These are phyloP conservation scores for Eutypa lata DNA, from an alignment of 2,329 filamentous ascomycete genomes.

Conservation along the genomic window DNA sequence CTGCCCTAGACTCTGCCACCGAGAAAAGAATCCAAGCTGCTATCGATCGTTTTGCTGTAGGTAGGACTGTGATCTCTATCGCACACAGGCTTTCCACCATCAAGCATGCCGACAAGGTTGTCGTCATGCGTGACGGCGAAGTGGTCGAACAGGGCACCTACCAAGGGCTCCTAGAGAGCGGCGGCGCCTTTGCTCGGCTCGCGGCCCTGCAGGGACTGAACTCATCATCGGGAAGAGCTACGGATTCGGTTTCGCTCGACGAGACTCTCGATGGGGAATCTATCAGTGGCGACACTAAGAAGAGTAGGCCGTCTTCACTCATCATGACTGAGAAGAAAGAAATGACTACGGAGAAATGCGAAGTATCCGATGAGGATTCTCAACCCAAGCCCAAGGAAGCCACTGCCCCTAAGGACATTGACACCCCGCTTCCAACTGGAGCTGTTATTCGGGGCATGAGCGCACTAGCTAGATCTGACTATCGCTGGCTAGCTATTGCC, in stretches of 20 bases:
- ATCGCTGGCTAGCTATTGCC: slow-evolving; percentile 38
- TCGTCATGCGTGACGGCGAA: slow-evolving; percentile 55
- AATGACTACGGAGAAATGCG: slow-evolving; percentile 1
- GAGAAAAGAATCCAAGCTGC: slow-evolving; percentile 53
- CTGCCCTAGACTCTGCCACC: slow-evolving; percentile 56
- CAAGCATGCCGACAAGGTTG: slow-evolving; percentile 58
- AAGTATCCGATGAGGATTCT: background rate
- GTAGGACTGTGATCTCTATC: slow-evolving; percentile 59
- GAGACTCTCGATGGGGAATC: slow-evolving; percentile 8
- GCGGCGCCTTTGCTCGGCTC: slow-evolving; percentile 42
- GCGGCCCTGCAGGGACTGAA: slow-evolving; percentile 29
- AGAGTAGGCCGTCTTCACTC: background rate
- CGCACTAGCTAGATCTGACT: slow-evolving; percentile 8
- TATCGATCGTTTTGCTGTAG: slow-evolving; percentile 38
- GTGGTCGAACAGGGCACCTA: slow-evolving; percentile 61
- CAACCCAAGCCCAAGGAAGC: background rate
- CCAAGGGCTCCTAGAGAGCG: slow-evolving; percentile 43
- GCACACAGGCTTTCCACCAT: slow-evolving; percentile 58
- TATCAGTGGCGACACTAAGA: slow-evolving; percentile 3
- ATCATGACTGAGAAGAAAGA: slow-evolving; percentile 2
- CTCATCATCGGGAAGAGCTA: slow-evolving; percentile 2
- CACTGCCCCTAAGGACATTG: background rate
- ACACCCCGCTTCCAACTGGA: slow-evolving; percentile 2
- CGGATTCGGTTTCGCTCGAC: slow-evolving; percentile 3
- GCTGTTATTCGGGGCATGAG: slow-evolving; percentile 7